Conservation (phyloP, 2,329 filamentous ascomycete genomes). For the Fusarium sambucinum region DNA sequence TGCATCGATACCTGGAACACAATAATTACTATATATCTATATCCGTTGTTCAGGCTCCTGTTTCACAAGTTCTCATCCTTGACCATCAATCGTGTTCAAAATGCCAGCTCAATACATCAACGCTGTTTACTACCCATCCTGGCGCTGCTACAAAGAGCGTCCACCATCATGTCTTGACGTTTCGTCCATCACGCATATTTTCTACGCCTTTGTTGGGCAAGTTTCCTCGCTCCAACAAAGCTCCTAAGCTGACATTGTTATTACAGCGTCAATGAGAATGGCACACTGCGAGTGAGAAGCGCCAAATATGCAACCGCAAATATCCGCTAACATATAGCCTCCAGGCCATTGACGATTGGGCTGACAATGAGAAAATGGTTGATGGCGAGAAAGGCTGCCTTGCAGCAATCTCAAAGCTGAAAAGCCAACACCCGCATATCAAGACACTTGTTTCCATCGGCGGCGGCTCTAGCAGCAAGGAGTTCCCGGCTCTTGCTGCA, state of each 20-base stretch:
- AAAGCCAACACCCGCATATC: slow-evolving; percentile 66
- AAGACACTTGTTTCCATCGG: slow-evolving; percentile 73
- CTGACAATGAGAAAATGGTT: slow-evolving; percentile 69
- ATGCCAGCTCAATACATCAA: slow-evolving; percentile 49
- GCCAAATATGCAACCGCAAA: neutral
- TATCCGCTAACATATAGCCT: slow-evolving; percentile 1
- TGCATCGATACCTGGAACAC: slow-evolving; percentile 13
- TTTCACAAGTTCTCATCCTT: neutral
- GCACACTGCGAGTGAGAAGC: slow-evolving; percentile 56
- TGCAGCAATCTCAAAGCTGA: slow-evolving; percentile 68
- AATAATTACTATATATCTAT: neutral
- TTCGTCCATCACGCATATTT: slow-evolving; percentile 70
- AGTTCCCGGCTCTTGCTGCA: slow-evolving; percentile 69
- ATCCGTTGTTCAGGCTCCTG: neutral
- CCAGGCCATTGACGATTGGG: slow-evolving; percentile 70
- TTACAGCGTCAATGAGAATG: slow-evolving; percentile 52
- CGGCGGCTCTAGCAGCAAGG: slow-evolving; percentile 71
- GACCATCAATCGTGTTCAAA: neutral
- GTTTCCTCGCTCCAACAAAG: neutral
- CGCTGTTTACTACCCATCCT: slow-evolving; percentile 73
- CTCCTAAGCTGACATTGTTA: slow-evolving; percentile 21
- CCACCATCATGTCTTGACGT: slow-evolving; percentile 70
- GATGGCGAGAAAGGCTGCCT: slow-evolving; percentile 72
- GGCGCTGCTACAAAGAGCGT: slow-evolving; percentile 70
- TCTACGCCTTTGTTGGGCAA: slow-evolving; percentile 72